Evolutionary conservation across 1,139 yeast species (phyloP), one percentile per base, ranked within the genome.

Genomic region (Taphrina pruni): DNA sequence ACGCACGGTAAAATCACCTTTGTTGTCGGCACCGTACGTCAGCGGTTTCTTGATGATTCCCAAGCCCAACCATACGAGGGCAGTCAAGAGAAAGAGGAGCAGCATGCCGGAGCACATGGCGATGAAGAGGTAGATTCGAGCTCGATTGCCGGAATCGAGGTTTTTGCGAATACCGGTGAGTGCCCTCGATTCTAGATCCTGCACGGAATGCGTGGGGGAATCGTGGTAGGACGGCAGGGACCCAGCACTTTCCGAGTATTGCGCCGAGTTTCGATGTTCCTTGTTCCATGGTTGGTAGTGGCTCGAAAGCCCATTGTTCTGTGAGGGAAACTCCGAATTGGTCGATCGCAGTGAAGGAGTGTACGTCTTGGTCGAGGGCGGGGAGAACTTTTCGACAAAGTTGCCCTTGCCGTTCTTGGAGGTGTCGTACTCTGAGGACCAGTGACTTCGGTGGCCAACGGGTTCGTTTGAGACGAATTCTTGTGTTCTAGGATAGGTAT

Each of bases 191-290:
- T 45, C 54, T 5, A 58, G 26, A 45, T 58, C 62, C 5, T 11
- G 54, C 3, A 21, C 35, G 43, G 54, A 43, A 17, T 38, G n/a
- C 11, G 48, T 9, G 1, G 62, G 62, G 6, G 62, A 58, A 48
- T 58, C 62, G 62, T 58, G 62, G 54, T 58, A 58, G 21, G 62
- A 58, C 32, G 62, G 62, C 6, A 58, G 41, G 1, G 62, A 58
- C 3, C 52, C 62, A 17, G 62, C 52, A 50, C 54, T 50, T 12
- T 58, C 62, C 11, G 62, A 58, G 54, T 58, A 58, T 21, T 58
- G 62, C 12, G 36, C 54, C 1, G 62, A 58, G 9, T 35, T 45
- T 32, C 46, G 62, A 12, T 26, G 51, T 21, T 38, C 50, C 38
- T 21, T n/a, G 50, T 39, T 56, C 60, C 60, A 56, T 41, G 60